Conservation (phyloP, 805 yeast species). For the Kodamaea sagamina region DNA sequence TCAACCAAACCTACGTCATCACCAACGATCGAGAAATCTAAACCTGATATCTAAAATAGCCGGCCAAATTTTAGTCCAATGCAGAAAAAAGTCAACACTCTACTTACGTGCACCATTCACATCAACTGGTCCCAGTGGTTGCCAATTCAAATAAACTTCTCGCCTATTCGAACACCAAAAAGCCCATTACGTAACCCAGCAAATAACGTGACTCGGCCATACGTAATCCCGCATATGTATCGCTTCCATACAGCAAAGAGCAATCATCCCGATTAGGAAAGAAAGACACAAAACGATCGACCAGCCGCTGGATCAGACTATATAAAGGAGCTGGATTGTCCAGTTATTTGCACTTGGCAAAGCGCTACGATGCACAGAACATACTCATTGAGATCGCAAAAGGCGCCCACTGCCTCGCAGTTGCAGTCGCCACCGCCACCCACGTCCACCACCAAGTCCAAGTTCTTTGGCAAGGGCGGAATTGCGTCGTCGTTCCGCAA, state of each 20-base stretch:
- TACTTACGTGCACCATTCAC: too few relatives aligned
- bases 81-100: too few relatives aligned
- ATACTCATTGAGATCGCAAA: slow-evolving; percentile 88
- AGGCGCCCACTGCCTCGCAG: slow-evolving; percentile 98
- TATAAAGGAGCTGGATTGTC: slow-evolving; percentile 3
- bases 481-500: slow-evolving; percentile 63
- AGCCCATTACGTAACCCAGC: background rate
- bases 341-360: slow-evolving; percentile 6
- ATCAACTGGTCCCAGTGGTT: too few relatives aligned
- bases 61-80: too few relatives aligned
- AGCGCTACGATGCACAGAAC: slow-evolving; percentile 84
- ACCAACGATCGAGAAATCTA: too few relatives aligned
- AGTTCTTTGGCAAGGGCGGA: slow-evolving; percentile 86
- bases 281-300: slow-evolving; percentile 3
- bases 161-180: too few relatives aligned
- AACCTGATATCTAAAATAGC: too few relatives aligned
- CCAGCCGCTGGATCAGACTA: slow-evolving; percentile 2
- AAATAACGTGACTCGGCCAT: slow-evolving; percentile 1
- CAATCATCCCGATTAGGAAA: slow-evolving; percentile 14
- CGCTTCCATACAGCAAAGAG: slow-evolving; percentile 8
- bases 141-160: too few relatives aligned
- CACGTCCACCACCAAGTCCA: slow-evolving; percentile 83
- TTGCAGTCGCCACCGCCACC: slow-evolving; percentile 95
- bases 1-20: too few relatives aligned
- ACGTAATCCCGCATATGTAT: slow-evolving; percentile 7